Evolutionary conservation across 345 rosid species (phyloP), one percentile per base, ranked within the genome.

Genomic region (Theobroma cacao): DNA sequence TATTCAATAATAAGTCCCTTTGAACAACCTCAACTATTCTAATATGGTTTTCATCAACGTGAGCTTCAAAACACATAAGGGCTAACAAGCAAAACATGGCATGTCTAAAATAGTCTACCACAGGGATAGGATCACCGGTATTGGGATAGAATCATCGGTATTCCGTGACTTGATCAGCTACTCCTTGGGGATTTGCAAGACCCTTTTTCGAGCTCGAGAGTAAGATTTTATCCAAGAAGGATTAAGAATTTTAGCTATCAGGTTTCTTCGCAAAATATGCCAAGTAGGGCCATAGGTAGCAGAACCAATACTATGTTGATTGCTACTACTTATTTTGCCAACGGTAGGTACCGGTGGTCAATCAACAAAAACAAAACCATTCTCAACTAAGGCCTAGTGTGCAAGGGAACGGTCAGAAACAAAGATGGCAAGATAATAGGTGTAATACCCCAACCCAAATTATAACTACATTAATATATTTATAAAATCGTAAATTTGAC

Each of bases 231-330:
- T 3, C 5, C 36, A n/a, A 3, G 55, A 41, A 68, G 84, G 82
- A 7, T 86, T 85, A 52, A 88, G 86, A 38, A 88, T 79, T 65
- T 82, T 84, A 0, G 88, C 61, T 0, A 81, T 83, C 69, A 88
- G 87, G 41, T 88, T 88, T 1, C 91, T 83, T 8, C 87, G 82
- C 2, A 84, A 75, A 9, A 61, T 59, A 17, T 85, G 62, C 88
- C 89, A 88, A 14, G 82, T 84, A 45, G 86, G 80, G 9, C 86
- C 88, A 52, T 86, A 84, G 13, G 59, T 45, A 41, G 91, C 77
- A 63, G 86, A 79, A 79, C 71, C 80, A 15, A 88, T 86, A 55
- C 72, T 83, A 11, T 79, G 82, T 63, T 88, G 87, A 58, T 82
- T 48, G 73, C 77, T 22, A 0, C 73, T 70, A 24, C 38, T 48